Conservation (phyloP, 2,329 filamentous ascomycete genomes). For the Fusarium sarcochroum region DNA sequence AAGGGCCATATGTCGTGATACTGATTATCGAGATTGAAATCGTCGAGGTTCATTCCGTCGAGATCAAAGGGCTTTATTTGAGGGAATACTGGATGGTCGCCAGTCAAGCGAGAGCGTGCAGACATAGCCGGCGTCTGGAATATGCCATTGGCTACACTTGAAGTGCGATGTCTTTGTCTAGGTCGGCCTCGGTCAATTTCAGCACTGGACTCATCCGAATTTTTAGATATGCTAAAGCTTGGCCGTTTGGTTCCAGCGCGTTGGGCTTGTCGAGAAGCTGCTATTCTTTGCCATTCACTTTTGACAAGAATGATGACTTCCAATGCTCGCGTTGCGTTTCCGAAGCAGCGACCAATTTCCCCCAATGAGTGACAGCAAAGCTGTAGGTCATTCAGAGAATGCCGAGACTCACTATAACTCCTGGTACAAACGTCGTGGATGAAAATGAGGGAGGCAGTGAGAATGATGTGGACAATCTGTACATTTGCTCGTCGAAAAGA, state of each 20-base stretch:
- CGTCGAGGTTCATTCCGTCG: neutral
- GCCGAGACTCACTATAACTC: conserved; percentile 5
- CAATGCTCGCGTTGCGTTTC: conserved; percentile 33
- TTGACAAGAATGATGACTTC: conserved; percentile 37
- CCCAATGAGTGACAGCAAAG: conserved; percentile 41
- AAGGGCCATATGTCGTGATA: conserved; percentile 6
- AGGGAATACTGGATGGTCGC: no score
- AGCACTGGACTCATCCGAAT: neutral
- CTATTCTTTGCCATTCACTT: conserved; percentile 31
- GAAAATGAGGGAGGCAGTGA: conserved; percentile 38
- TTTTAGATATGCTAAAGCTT: conserved; percentile 9
- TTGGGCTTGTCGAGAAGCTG: neutral
- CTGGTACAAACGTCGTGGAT: conserved; percentile 38
- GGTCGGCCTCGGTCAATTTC: neutral
- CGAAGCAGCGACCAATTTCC: conserved; percentile 34
- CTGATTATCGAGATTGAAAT: neutral
- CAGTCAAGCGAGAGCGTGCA: neutral
- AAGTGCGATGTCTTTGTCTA: conserved; percentile 1
- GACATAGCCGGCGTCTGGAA: neutral
- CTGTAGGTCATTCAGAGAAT: conserved; percentile 30
- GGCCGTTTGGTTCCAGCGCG: neutral
- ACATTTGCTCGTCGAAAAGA: conserved; percentile 34
- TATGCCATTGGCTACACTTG: neutral
- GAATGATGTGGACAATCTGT: conserved; percentile 43
- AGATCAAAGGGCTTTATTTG: neutral